Base-by-base conservation (phyloP, 2,329 filamentous ascomycete genomes). In the Aspergillus novoparasiticus region DNA sequence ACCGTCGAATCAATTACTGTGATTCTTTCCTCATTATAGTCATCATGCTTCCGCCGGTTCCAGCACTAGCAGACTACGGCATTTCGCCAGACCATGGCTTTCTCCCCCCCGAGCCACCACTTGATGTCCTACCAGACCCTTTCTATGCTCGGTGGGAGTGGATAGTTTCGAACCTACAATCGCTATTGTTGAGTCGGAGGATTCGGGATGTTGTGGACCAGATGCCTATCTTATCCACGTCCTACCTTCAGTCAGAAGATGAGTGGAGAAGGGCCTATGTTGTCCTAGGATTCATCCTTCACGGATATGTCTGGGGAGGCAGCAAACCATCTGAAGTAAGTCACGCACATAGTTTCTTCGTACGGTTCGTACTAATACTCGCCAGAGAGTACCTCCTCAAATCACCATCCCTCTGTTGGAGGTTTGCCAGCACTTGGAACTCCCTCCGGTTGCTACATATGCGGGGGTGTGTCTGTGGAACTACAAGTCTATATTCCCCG, bases 121-220 rank as follows among this genome's bases (percentile, higher is more conserved):
- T 98, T 66, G 89, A 92, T 65, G 83, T 87, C 60, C 87, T 99
- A 16, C 91, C 93, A 11, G 91, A 97, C 74, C 87, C 90, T 3
- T 98, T 97, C 82, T 99, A 98, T 80, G 89, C 91, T 78, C 92
- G 93, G 75, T 99, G 95, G 95, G 95, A 99, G 80, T 87, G 90
- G 53, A 86, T 97, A 57, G 87, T 90, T 39, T 86, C 89, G 69
- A 97, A 97, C 73, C 84, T 99, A 34, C 95, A 97, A 80, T 88
- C 89, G 14, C 83, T 98, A 64, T 89, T 98, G 58, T 85, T 97
- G 61, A 96, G 90, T 79, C 92, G 90, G 76, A 89, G 94, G 64
- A 83, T 99, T 66, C 89, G 93, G 53, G 86, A 88, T 57, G 87
- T 94, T 64, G 86, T 98, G 63, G 90, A 97, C 70, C 84, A 85